Evolutionary conservation across 2,329 filamentous ascomycete genomes (phyloP).

Genomic region (Calonectria fujianensis): DNA sequence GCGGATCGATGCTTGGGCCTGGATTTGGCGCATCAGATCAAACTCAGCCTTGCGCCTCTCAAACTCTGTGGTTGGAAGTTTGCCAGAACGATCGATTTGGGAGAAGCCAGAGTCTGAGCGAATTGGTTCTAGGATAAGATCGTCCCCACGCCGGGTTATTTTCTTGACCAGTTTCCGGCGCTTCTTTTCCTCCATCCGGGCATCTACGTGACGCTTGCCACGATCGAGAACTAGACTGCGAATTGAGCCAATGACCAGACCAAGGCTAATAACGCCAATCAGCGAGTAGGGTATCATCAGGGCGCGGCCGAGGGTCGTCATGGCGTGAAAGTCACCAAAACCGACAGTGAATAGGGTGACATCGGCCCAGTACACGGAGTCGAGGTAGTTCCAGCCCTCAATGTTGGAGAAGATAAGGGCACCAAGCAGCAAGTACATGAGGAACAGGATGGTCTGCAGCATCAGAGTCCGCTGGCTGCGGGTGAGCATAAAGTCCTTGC

Average conservation of each 20-base stretch:
- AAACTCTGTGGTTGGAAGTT: conserved; percentile 64
- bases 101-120: conserved; percentile 43
- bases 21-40: conserved; percentile 87
- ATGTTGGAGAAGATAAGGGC: conserved; percentile 84
- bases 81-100: conserved; percentile 26
- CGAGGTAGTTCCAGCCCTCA: conserved; percentile 85
- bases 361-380: conserved; percentile 87
- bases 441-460: conserved; percentile 90
- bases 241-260: conserved; percentile 88
- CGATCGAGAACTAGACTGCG: conserved; percentile 78
- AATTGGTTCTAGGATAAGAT: conserved; percentile 71
- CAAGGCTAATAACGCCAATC: conserved; percentile 88
- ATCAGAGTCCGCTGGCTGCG: conserved; percentile 91
- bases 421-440: conserved; percentile 87
- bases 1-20: conserved; percentile 77
- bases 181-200: conserved; percentile 76
- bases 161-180: conserved; percentile 68
- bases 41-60: conserved; percentile 83
- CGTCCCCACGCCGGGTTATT: conserved; percentile 67
- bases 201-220: conserved; percentile 71
- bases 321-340: conserved; percentile 73
- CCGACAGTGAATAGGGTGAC: conserved; percentile 81
- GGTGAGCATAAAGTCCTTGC: conserved; percentile 85
- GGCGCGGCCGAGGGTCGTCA: conserved; percentile 75
- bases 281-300: conserved; percentile 90